A percentile compares a stretch with the other conserved stretches of the same genome.
phyloP scores from a whole-genome alignment of 768 basidiomycete genomes.

The Chiua virens region DNA sequence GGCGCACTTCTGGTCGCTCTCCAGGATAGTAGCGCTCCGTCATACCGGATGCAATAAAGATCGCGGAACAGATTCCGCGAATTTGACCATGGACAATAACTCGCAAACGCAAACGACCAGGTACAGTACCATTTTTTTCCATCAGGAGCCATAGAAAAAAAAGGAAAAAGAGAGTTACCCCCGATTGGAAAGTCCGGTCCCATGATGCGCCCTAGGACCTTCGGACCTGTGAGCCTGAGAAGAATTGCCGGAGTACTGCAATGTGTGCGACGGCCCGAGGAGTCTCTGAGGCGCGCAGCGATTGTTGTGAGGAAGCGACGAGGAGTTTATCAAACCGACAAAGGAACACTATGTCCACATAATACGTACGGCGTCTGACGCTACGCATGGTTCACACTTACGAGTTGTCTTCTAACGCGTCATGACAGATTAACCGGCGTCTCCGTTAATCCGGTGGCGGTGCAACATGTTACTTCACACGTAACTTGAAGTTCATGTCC shows the following conservation, averaged over 20 bases:
- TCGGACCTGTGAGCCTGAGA: neutral
- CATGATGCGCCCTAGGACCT: too few species aligned
- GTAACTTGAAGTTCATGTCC: neutral
- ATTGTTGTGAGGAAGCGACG: neutral
- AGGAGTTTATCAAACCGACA: slow-evolving; percentile 8
- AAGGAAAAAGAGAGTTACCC: neutral
- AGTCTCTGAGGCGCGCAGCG: too few species aligned
- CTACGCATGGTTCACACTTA: too few species aligned
- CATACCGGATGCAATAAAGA: too few species aligned
- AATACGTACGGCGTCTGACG: too few species aligned
- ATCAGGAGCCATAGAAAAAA: too few species aligned
- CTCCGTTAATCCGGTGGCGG: neutral
- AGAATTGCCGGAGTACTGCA: too few species aligned
- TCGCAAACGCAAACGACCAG: neutral
- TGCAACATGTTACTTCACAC: neutral
- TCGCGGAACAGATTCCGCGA: neutral
- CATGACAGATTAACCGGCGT: neutral
- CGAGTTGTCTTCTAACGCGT: too few species aligned
- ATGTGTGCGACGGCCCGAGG: too few species aligned
- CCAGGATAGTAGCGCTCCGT: too few species aligned
- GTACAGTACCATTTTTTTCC: too few species aligned
- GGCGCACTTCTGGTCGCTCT: too few species aligned
- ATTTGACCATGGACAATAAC: neutral
- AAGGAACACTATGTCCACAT: slow-evolving; percentile 1
- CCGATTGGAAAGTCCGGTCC: neutral